A percentile compares a stretch with the other conserved stretches of the same genome.
These are phyloP conservation scores for Cinchona pubescens DNA, from an alignment of 257 asterid genomes.

Conservation along the genomic window DNA sequence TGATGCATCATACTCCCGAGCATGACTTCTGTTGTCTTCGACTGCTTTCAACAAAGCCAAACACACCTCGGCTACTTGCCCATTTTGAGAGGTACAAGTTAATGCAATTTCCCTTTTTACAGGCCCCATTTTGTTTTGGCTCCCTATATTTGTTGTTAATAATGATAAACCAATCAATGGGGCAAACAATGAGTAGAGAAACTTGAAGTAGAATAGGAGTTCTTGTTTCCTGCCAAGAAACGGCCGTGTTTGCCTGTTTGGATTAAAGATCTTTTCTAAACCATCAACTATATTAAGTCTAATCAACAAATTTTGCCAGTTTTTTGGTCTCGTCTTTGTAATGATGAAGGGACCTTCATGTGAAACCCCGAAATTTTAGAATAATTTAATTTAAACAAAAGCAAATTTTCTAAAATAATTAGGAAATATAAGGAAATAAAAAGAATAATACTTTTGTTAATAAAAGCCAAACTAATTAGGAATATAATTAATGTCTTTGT, in stretches of 20 bases:
- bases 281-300: neutral
- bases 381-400: too few relatives aligned
- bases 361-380: too few relatives aligned
- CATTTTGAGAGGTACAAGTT: slow-evolving; percentile 45
- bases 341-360: neutral
- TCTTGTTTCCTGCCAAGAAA: slow-evolving; percentile 8
- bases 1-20: slow-evolving; percentile 57
- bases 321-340: neutral
- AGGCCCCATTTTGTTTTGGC: slow-evolving; percentile 47
- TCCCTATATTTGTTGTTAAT: slow-evolving; percentile 19
- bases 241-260: neutral
- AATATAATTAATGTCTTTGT: too few relatives aligned
- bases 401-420: too few relatives aligned
- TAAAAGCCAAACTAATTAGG: too few relatives aligned
- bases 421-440: too few relatives aligned
- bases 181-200: neutral
- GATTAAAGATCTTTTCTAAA: neutral
- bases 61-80: slow-evolving; percentile 48
- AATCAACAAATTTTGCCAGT: neutral
- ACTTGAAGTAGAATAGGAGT: neutral
- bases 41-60: slow-evolving; percentile 40
- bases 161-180: neutral
- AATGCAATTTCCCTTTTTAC: slow-evolving; percentile 24
- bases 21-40: slow-evolving; percentile 54
- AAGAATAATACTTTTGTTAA: too few relatives aligned